These are phyloP conservation scores for Hypsizygus marmoreus DNA, from an alignment of 768 basidiomycete genomes.

Conservation along the genomic window DNA sequence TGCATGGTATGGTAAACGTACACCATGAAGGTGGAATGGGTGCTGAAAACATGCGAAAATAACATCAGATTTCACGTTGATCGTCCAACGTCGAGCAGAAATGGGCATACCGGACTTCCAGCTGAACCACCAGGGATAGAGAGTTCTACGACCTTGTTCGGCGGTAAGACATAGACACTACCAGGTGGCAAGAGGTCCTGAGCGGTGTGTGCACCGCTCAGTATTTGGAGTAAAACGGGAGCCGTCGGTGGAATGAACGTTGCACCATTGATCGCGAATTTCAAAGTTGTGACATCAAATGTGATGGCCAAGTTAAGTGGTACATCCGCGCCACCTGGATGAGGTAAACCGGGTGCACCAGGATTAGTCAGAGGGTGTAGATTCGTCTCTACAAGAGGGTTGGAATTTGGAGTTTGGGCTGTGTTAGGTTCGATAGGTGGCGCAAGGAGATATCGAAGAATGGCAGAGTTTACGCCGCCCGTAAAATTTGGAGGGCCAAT, in stretches of 20 bases:
- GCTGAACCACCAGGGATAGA: conserved; percentile 35
- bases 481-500: conserved; percentile 20
- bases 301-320: conserved; percentile 19
- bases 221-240: conserved; percentile 60
- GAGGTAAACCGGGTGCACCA: conserved; percentile 10
- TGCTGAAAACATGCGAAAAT: too few species aligned
- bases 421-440: conserved; percentile 28
- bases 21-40: conserved; percentile 32
- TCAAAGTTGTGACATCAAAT: conserved; percentile 12
- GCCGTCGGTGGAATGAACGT: conserved; percentile 38
- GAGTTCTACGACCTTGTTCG: conserved; percentile 45
- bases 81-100: conserved; percentile 7
- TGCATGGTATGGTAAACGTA: conserved; percentile 29
- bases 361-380: conserved; percentile 10
- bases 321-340: conserved; percentile 24
- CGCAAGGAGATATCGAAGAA: conserved; percentile 40
- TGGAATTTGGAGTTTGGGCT: conserved; percentile 9
- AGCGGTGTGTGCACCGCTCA: conserved; percentile 51
- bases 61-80: neutral
- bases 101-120: conserved; percentile 30
- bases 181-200: conserved; percentile 47
- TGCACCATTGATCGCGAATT: conserved; percentile 31
- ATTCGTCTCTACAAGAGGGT: conserved; percentile 30
- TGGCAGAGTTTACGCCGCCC: conserved; percentile 53
- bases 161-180: conserved; percentile 47